A percentile compares a stretch with the other conserved stretches of the same genome.
Conservation (phyloP, 2,329 filamentous ascomycete genomes). For the Penicillium sp. region DNA sequence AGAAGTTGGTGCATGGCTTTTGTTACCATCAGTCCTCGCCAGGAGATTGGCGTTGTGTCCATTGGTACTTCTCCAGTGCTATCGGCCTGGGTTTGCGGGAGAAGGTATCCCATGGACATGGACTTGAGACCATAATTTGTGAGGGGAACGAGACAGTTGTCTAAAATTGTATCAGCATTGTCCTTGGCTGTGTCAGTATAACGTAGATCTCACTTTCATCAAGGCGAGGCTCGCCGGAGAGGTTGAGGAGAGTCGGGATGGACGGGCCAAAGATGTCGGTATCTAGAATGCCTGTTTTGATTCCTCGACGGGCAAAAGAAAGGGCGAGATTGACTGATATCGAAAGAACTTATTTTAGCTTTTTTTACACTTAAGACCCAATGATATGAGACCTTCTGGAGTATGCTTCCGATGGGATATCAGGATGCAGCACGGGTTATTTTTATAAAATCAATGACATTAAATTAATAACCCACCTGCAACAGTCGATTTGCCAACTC, state of each 20-base stretch:
- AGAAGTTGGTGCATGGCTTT: constrained; percentile 94
- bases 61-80: constrained; percentile 33
- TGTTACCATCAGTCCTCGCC: constrained; percentile 96
- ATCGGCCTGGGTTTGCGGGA: constrained; percentile 45
- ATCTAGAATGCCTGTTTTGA: constrained; percentile 84
- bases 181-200: not conserved
- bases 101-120: constrained; percentile 98
- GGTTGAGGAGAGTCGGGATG: constrained; percentile 82
- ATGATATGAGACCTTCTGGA: not conserved
- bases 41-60: constrained; percentile 74
- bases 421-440: not conserved
- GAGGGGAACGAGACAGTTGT: constrained; percentile 70
- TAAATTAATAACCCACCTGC: constrained; percentile 57
- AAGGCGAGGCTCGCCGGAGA: constrained; percentile 75
- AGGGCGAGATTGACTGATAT: constrained; percentile 72
- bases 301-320: constrained; percentile 77
- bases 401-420: not conserved
- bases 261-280: constrained; percentile 97
- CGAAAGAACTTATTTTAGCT: constrained; percentile 1
- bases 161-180: constrained; percentile 23
- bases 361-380: not conserved
- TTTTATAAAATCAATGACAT: not conserved
- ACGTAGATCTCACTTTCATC: constrained; percentile 62
- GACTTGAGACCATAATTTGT: constrained; percentile 95
- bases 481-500: constrained; percentile 96